Conservation (phyloP, 495 filamentous ascomycete genomes). For the Neurospora cerealis region DNA sequence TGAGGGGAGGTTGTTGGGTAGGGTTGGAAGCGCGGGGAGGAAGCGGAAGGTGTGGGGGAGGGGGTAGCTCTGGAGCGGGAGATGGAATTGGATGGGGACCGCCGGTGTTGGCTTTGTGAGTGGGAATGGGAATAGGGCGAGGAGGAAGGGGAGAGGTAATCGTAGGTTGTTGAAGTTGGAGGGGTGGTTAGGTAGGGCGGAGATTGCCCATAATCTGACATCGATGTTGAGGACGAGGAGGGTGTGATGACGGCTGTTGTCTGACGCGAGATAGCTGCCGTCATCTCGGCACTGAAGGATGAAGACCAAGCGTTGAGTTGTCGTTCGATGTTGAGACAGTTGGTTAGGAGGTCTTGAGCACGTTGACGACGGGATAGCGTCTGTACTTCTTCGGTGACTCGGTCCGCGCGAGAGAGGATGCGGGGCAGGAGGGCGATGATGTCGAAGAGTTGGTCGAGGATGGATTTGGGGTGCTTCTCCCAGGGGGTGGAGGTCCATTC, state of each 20-base stretch:
- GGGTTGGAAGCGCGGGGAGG: background rate
- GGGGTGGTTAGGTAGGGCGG: background rate
- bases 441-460: conserved; percentile 35
- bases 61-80: background rate
- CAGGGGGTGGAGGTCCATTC: conserved; percentile 37
- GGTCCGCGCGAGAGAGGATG: conserved; percentile 26
- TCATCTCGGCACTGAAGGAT: conserved; percentile 12
- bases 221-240: background rate
- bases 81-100: background rate
- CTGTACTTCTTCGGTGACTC: conserved; percentile 13
- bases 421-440: conserved; percentile 28
- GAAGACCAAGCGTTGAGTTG: conserved; percentile 32
- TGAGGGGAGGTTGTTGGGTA: background rate
- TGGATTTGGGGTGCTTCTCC: conserved; percentile 32
- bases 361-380: conserved; percentile 22
- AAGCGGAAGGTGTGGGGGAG: background rate
- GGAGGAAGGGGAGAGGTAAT: background rate
- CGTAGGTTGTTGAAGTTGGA: background rate
- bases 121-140: background rate
- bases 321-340: conserved; percentile 29
- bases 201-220: background rate
- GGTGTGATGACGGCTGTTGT: background rate
- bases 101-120: background rate
- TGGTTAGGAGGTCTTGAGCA: conserved; percentile 31
- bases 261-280: background rate